Evolutionary conservation across 805 yeast species (phyloP).

Genomic region (Aciculoconidium aculeatum): DNA sequence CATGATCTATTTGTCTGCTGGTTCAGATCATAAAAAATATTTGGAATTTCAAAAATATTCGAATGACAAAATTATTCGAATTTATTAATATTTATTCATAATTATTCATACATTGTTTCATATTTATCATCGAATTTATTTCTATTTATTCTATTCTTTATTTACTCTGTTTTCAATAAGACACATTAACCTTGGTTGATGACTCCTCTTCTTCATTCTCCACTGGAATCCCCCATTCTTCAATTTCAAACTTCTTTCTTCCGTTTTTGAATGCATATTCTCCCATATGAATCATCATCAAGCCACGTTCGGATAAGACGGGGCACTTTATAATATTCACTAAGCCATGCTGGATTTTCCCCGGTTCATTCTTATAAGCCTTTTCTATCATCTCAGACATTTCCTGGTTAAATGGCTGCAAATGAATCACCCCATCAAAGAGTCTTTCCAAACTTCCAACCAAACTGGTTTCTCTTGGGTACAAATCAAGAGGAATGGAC

Average conservation of each 20-base stretch:
- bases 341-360: constrained; percentile 79
- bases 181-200: constrained; percentile 10
- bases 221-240: constrained; percentile 96
- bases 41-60: background rate
- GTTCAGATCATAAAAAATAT: too few species aligned
- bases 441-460: constrained; percentile 49
- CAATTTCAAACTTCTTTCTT: constrained; percentile 75
- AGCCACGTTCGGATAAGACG: constrained; percentile 65
- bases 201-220: constrained; percentile 60
- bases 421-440: constrained; percentile 62
- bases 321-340: constrained; percentile 74
- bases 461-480: constrained; percentile 47
- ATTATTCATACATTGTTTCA: too few species aligned
- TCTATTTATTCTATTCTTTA: background rate
- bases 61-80: background rate
- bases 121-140: background rate
- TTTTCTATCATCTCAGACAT: constrained; percentile 60
- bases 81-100: background rate
- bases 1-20: too few species aligned
- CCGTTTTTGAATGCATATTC: constrained; percentile 88
- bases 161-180: background rate
- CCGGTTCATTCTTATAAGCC: constrained; percentile 66
- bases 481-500: constrained; percentile 61
- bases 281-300: constrained; percentile 66
- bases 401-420: constrained; percentile 79